Percentiles rank a stretch among this genome's conserved stretches.
These are phyloP conservation scores for Penicillium sp. DNA, from an alignment of 2,329 filamentous ascomycete species.

Conservation along the genomic window DNA sequence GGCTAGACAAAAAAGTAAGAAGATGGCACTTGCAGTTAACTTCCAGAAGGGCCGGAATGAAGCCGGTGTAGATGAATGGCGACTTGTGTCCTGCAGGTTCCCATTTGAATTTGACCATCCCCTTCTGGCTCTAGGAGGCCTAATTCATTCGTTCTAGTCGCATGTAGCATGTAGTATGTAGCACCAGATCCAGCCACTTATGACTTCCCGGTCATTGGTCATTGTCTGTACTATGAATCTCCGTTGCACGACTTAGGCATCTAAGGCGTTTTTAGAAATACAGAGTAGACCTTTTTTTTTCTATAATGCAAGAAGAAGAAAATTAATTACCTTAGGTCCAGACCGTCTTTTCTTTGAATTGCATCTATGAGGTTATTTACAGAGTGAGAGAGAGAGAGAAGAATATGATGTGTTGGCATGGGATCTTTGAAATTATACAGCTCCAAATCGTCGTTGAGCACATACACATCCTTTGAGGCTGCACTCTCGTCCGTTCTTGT, in stretches of 20 bases:
- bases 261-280: constrained; percentile 19
- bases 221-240: constrained; percentile 27
- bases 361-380: constrained; percentile 26
- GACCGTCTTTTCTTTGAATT: constrained; percentile 21
- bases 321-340: constrained; percentile 1
- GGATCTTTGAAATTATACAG: constrained; percentile 17
- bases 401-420: constrained; percentile 23
- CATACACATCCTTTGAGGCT: constrained; percentile 4
- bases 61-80: neutral
- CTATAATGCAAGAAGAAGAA: constrained; percentile 2
- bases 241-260: constrained; percentile 33
- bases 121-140: neutral
- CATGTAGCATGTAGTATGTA: constrained; percentile 1
- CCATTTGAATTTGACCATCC: constrained; percentile 16
- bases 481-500: neutral
- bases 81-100: constrained; percentile 26
- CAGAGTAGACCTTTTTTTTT: constrained; percentile 11
- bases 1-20: constrained; percentile 11
- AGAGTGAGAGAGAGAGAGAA: constrained; percentile 18
- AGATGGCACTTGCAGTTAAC: constrained; percentile 1
- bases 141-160: constrained; percentile 5
- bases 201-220: constrained; percentile 30
- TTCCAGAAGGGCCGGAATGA: constrained; percentile 20
- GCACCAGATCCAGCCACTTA: constrained; percentile 29
- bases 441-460: constrained; percentile 22